Evolutionary conservation across 768 basidiomycete genomes (phyloP).

Genomic region (Naganishia vaughanmartiniae): DNA sequence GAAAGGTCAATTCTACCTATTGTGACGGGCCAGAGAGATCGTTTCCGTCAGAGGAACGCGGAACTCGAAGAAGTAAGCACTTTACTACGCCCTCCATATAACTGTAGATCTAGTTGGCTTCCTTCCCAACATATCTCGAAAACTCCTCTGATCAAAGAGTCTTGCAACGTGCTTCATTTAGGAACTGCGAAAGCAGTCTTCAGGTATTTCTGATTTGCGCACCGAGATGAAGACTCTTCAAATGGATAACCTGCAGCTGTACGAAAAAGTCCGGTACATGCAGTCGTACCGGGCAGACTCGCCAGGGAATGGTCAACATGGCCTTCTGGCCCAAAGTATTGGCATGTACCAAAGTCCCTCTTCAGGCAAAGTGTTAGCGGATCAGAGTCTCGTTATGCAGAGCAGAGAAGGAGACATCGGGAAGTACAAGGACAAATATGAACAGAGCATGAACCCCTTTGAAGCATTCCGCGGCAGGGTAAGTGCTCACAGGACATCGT

Average conservation of each 20-base stretch:
- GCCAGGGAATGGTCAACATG: conserved; percentile 54
- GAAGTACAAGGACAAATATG: conserved; percentile 85
- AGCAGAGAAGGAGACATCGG: conserved; percentile 68
- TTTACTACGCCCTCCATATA: not conserved
- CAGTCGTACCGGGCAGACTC: conserved; percentile 84
- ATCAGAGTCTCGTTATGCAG: conserved; percentile 79
- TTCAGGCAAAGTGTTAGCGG: conserved; percentile 83
- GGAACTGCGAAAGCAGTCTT: conserved; percentile 94
- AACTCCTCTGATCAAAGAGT: not conserved
- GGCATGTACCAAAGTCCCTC: conserved; percentile 66
- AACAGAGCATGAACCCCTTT: conserved; percentile 97
- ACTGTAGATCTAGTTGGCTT: conserved; percentile 11
- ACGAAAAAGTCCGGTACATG: conserved; percentile 99
- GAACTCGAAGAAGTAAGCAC: conserved; percentile 83
- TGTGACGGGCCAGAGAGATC: conserved; percentile 92
- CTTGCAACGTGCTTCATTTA: conserved; percentile 44
- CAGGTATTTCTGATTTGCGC: conserved; percentile 88
- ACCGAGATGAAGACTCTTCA: conserved; percentile 87
- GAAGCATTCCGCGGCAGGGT: conserved; percentile 94
- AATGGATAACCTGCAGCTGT: conserved; percentile 91
- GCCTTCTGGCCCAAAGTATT: conserved; percentile 55
- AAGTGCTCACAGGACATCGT: conserved; percentile 51
- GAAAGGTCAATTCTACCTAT: conserved; percentile 97
- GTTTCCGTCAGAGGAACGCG: conserved; percentile 95
- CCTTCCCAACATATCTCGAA: not conserved